phyloP scores from a whole-genome alignment of 2,329 filamentous ascomycete genomes.

The Colletotrichum sp. region DNA sequence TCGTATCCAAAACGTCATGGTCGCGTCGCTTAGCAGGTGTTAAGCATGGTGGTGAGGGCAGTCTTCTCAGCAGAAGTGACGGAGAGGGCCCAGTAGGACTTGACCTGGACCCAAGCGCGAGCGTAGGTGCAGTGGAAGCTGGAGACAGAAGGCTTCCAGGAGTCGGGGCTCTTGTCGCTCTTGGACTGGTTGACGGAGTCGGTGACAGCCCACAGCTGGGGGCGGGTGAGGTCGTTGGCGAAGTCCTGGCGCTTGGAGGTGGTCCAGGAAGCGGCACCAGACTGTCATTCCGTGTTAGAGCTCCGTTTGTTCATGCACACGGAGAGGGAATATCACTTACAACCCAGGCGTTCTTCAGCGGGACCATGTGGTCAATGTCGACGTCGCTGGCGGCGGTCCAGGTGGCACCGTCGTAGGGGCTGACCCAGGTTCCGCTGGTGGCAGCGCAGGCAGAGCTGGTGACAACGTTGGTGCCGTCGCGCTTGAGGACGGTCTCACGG shows the following conservation, averaged over 20 bases:
- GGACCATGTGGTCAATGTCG: slow-evolving; percentile 86
- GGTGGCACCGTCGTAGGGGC: slow-evolving; percentile 74
- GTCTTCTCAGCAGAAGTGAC: slow-evolving; percentile 76
- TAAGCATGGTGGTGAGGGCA: slow-evolving; percentile 68
- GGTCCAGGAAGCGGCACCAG: slow-evolving; percentile 76
- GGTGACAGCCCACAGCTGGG: slow-evolving; percentile 81
- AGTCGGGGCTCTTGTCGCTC: slow-evolving; percentile 75
- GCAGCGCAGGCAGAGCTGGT: slow-evolving; percentile 64
- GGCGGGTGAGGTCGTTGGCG: slow-evolving; percentile 78
- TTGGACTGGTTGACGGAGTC: slow-evolving; percentile 77
- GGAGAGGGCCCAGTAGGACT: slow-evolving; percentile 72
- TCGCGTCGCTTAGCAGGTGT: slow-evolving; percentile 55
- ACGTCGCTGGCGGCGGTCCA: slow-evolving; percentile 74
- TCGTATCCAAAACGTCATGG: background rate
- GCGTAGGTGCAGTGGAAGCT: slow-evolving; percentile 82
- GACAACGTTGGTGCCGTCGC: slow-evolving; percentile 71
- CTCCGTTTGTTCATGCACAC: background rate
- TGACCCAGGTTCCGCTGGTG: slow-evolving; percentile 71
- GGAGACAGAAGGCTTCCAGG: slow-evolving; percentile 74
- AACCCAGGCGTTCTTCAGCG: slow-evolving; percentile 81
- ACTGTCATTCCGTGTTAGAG: slow-evolving; percentile 45
- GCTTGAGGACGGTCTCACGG: slow-evolving; percentile 72
- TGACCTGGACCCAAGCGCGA: slow-evolving; percentile 78
- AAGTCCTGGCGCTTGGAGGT: slow-evolving; percentile 69
- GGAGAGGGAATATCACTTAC: slow-evolving; percentile 39